Percentiles rank a stretch among this genome's conserved stretches.
These are phyloP conservation scores for Achlya hypogyna DNA, from an alignment of 352 stramenopile genomes.

Conservation along the genomic window DNA sequence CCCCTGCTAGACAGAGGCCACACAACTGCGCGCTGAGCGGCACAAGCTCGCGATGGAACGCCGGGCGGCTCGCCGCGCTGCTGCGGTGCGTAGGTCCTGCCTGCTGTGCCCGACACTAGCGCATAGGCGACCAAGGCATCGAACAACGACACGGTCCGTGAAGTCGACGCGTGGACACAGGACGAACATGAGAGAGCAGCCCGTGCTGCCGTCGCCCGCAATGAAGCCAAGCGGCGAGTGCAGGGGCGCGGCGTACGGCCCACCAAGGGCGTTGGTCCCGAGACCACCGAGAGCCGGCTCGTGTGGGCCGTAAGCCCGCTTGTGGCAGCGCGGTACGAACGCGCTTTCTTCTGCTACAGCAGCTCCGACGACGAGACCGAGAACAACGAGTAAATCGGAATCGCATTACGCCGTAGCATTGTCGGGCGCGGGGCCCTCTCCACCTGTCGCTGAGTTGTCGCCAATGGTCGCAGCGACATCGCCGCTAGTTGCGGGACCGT, in stretches of 20 bases:
- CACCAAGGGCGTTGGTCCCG: neutral
- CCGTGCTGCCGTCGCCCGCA: neutral
- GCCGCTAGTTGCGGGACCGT: neutral
- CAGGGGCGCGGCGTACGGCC: neutral
- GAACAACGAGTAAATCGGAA: too few species aligned
- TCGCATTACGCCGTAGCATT: too few species aligned
- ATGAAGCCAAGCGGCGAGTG: slow-evolving; percentile 7
- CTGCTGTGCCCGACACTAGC: too few species aligned
- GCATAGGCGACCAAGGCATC: neutral
- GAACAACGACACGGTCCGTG: neutral
- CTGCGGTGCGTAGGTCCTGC: neutral
- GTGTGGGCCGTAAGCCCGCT: slow-evolving; percentile 4
- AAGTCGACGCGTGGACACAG: neutral
- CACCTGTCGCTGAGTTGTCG: neutral
- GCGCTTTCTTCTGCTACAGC: slow-evolving; percentile 15
- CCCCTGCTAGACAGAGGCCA: neutral
- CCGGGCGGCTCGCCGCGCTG: neutral
- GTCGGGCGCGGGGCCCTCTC: too few species aligned
- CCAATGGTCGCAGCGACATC: neutral
- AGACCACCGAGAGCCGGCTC: neutral
- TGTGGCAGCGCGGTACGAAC: neutral
- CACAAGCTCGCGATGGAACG: slow-evolving; percentile 12
- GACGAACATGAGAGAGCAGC: neutral
- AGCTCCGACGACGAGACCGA: slow-evolving; percentile 11
- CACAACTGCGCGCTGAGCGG: neutral